Conservation (phyloP, 2,329 filamentous ascomycete genomes). For the Rutstroemia sydowiana region DNA sequence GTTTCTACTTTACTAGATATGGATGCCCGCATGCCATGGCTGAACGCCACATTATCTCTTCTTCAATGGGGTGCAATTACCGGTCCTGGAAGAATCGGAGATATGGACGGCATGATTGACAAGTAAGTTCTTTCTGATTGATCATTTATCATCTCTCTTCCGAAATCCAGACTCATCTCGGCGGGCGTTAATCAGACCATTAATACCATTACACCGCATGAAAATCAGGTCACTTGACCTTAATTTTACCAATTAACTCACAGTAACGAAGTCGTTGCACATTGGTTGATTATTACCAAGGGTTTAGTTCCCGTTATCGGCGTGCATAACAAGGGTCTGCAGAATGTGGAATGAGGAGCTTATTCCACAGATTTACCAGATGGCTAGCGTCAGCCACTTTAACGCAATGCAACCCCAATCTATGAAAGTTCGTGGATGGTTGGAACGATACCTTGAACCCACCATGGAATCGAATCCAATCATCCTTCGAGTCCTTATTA, state of each 20-base stretch:
- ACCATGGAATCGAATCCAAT: too few species aligned
- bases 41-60: slow-evolving; percentile 67
- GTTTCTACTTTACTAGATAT: slow-evolving; percentile 66
- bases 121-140: slow-evolving; percentile 52
- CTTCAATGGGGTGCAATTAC: slow-evolving; percentile 65
- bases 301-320: slow-evolving; percentile 18
- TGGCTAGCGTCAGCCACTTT: slow-evolving; percentile 7
- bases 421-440: slow-evolving; percentile 4
- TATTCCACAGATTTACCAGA: neutral
- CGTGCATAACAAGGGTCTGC: slow-evolving; percentile 24
- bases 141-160: slow-evolving; percentile 7
- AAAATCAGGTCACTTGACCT: slow-evolving; percentile 44
- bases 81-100: slow-evolving; percentile 69
- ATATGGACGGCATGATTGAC: slow-evolving; percentile 72
- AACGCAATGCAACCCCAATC: slow-evolving; percentile 18
- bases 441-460: too few species aligned
- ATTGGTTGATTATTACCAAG: slow-evolving; percentile 13
- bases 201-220: slow-evolving; percentile 11
- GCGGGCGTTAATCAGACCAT: slow-evolving; percentile 10
- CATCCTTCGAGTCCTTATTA: slow-evolving; percentile 6
- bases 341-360: slow-evolving; percentile 14
- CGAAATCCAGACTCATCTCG: slow-evolving; percentile 7
- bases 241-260: slow-evolving; percentile 24
- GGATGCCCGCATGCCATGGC: slow-evolving; percentile 82
- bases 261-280: slow-evolving; percentile 22